Base-by-base conservation (phyloP, 176 grass and related monocot genomes). In the Calamus simplicifolius region DNA sequence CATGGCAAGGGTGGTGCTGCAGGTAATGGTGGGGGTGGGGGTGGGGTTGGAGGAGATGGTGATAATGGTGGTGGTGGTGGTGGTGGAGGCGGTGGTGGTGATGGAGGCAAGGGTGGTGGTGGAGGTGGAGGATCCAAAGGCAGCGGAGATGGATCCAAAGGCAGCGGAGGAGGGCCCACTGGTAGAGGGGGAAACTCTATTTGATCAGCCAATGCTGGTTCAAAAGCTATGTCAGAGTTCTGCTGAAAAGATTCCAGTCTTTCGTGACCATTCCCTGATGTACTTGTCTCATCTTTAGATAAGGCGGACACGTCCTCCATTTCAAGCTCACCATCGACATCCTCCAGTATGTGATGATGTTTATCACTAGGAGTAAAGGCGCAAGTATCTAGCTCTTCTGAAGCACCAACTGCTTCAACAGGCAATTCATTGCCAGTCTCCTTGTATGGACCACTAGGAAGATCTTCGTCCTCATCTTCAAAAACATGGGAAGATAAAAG, bases 401-500 rank as follows among this genome's bases (percentile, higher is more conserved):
- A 73, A 68, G 50, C 66, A 28, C 19, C 60, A 51, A 15, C 29
- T 60, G 70, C 61, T 82, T 70, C 73, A 60, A 82, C 57, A 64
- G 67, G 63, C 58, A 67, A 64, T 66, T 62, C 60, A 82, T 68
- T 69, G 72, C 70, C 69, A 53, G 57, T 51, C 18, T 68, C 64
- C 25, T 48, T 79, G 19, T 28, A 82, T 76, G 54, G 68, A 63
- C 56, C 68, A 52, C 8, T 67, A 29, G 60, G 52, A 58, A 73
- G 70, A 75, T 85, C 81, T 61, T 43, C 35, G 3, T 92, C 87
- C 62, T 85, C 84, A 63, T 84, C 76, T 71, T 82, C 87, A 59
- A 98, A 85, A 78, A 88, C 43, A 74, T 69, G 71, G 29, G 76
- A 67, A 69, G 75, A 81, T 50, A 95, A 86, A 50, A 95, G 77